Evolutionary conservation across 2,329 filamentous ascomycete species (phyloP).

Genomic region (Thelonectria blattea): DNA sequence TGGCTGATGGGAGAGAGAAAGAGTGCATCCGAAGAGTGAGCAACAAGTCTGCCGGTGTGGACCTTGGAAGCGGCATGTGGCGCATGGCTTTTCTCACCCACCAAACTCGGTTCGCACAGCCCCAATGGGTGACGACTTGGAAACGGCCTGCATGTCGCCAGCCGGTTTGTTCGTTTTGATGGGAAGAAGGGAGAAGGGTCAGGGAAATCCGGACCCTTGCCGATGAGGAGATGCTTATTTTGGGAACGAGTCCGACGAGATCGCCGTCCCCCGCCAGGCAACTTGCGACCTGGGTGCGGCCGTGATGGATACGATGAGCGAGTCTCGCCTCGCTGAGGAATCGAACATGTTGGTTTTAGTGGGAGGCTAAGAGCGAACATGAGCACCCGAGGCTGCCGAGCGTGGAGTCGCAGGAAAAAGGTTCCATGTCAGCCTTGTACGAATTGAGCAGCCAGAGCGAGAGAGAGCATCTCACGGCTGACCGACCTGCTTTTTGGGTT

Average conservation of each 20-base stretch:
- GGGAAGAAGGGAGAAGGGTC: slow-evolving; percentile 2
- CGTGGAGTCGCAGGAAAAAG: background rate
- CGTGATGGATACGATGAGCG: background rate
- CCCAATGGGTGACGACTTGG: slow-evolving; percentile 30
- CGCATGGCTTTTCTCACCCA: slow-evolving; percentile 16
- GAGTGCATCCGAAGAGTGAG: too few species aligned
- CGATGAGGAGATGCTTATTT: background rate
- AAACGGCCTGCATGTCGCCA: background rate
- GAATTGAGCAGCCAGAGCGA: background rate
- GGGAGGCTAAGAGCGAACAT: slow-evolving; percentile 5
- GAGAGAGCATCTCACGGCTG: too few species aligned
- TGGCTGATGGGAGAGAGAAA: slow-evolving; percentile 11
- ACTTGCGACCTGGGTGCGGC: background rate
- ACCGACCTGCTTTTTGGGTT: background rate
- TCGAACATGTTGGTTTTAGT: background rate
- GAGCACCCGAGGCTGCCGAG: slow-evolving; percentile 20
- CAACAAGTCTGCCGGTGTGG: background rate
- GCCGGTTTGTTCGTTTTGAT: slow-evolving; percentile 5
- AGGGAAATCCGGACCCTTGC: background rate
- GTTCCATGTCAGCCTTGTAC: slow-evolving; percentile 9
- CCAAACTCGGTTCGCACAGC: slow-evolving; percentile 17
- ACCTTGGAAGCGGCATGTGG: slow-evolving; percentile 11
- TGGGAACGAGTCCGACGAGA: background rate
- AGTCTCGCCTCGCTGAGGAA: background rate
- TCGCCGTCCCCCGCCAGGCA: background rate